A percentile compares a stretch with the other conserved stretches of the same genome.
phyloP scores from a whole-genome alignment of 2,329 filamentous ascomycete species.

The Gaeumannomyces sp. region DNA sequence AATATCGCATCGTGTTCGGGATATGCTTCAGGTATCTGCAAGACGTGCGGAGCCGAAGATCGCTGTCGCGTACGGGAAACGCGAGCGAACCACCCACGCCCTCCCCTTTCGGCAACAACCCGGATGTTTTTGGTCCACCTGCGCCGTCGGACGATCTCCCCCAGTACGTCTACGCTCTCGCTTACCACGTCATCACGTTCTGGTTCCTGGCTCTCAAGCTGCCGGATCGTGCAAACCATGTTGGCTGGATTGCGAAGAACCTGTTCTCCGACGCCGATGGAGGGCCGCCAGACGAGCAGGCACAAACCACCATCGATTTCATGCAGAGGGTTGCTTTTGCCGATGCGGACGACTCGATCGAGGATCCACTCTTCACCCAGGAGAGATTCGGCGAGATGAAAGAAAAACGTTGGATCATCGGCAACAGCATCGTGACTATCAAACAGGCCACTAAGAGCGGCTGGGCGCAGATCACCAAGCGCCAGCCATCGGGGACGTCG shows the following conservation, averaged over 20 bases:
- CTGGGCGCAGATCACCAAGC: slow-evolving; percentile 64
- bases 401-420: slow-evolving; percentile 65
- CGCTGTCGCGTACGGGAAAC: slow-evolving; percentile 15
- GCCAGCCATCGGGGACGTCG: slow-evolving; percentile 63
- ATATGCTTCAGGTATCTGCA: slow-evolving; percentile 93
- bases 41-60: slow-evolving; percentile 67
- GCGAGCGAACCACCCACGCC: slow-evolving; percentile 34
- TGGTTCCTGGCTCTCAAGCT: slow-evolving; percentile 93
- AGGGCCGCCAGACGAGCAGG: slow-evolving; percentile 81
- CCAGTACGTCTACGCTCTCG: slow-evolving; percentile 88
- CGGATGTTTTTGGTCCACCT: slow-evolving; percentile 5
- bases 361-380: slow-evolving; percentile 59
- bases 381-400: slow-evolving; percentile 59
- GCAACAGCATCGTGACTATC: slow-evolving; percentile 67
- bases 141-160: slow-evolving; percentile 64
- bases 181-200: slow-evolving; percentile 92
- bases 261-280: slow-evolving; percentile 75
- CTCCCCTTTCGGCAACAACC: slow-evolving; percentile 14
- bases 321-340: slow-evolving; percentile 86
- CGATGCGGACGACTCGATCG: slow-evolving; percentile 70
- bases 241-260: slow-evolving; percentile 84
- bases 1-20: slow-evolving; percentile 89
- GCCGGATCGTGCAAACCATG: slow-evolving; percentile 74
- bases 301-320: slow-evolving; percentile 87
- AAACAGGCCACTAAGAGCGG: slow-evolving; percentile 61